Conservation (phyloP, 2,329 filamentous ascomycete genomes). For the Alternaria ventricosa region DNA sequence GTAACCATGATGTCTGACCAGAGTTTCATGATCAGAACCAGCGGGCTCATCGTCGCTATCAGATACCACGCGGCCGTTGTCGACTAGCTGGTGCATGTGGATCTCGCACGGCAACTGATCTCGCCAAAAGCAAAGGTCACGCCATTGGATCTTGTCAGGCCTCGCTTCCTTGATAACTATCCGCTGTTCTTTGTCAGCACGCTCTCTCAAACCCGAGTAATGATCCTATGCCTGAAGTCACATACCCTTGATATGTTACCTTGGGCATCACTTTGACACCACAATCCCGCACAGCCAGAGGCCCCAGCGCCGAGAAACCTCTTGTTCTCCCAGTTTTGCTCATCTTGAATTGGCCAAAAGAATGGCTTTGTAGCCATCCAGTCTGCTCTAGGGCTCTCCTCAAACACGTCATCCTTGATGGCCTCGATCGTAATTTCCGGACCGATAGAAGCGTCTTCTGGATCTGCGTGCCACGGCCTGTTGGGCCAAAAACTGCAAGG, state of each 20-base stretch:
- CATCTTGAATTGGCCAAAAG: neutral
- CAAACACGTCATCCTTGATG: neutral
- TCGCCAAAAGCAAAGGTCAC: constrained; percentile 7
- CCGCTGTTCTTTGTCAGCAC: constrained; percentile 1
- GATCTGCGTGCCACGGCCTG: neutral
- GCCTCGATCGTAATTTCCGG: neutral
- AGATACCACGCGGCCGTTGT: neutral
- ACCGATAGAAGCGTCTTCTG: neutral
- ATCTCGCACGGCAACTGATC: constrained; percentile 13
- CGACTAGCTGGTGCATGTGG: constrained; percentile 14
- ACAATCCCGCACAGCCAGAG: constrained; percentile 2
- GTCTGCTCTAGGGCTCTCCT: neutral
- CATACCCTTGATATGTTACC: constrained; percentile 14
- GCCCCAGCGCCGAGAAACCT: constrained; percentile 7
- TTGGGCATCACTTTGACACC: constrained; percentile 5
- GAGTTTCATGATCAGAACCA: neutral
- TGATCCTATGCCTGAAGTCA: neutral
- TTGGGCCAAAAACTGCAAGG: neutral
- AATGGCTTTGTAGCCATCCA: neutral
- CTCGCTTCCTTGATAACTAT: constrained; percentile 13
- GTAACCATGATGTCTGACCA: constrained; percentile 9
- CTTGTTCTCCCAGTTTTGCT: constrained; percentile 1
- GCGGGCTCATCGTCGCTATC: neutral
- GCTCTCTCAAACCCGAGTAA: neutral
- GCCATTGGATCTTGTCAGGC: neutral